Evolutionary conservation across 31 red algal species (phyloP).

Genomic region (Bonnemaisonia californica): DNA sequence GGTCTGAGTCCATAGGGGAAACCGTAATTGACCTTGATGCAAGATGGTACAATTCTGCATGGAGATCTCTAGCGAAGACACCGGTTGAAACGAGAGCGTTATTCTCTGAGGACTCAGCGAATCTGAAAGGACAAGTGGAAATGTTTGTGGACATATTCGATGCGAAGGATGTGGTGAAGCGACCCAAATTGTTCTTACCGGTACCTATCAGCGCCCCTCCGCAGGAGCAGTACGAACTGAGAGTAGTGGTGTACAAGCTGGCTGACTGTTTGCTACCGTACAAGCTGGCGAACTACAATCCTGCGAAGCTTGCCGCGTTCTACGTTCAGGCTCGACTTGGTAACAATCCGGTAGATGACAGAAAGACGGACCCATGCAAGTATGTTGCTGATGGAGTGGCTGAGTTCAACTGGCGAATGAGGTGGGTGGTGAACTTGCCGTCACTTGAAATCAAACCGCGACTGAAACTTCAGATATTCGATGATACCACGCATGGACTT

Average conservation of each 20-base stretch:
- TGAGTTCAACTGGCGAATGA: constrained; percentile 84
- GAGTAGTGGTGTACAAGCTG: constrained; percentile 84
- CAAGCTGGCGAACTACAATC: constrained; percentile 48
- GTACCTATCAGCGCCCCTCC: constrained; percentile 58
- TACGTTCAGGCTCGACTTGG: constrained; percentile 74
- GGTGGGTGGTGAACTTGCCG: constrained; percentile 74
- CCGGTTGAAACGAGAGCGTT: constrained; percentile 88
- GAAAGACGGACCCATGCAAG: constrained; percentile 62
- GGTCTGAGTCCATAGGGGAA: constrained; percentile 86
- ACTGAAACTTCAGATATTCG: constrained; percentile 80
- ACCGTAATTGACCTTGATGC: constrained; percentile 87
- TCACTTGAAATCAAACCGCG: constrained; percentile 79
- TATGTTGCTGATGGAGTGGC: constrained; percentile 80
- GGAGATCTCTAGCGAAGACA: constrained; percentile 64
- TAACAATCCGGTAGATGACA: constrained; percentile 56
- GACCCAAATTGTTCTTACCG: constrained; percentile 65
- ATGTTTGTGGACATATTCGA: constrained; percentile 88
- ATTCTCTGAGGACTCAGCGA: constrained; percentile 68
- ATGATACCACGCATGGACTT: constrained; percentile 67
- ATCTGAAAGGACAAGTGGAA: constrained; percentile 81
- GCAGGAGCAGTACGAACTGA: constrained; percentile 55
- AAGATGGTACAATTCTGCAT: constrained; percentile 93
- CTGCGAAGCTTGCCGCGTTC: constrained; percentile 55
- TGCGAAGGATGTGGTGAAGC: constrained; percentile 72
- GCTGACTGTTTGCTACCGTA: constrained; percentile 74